phyloP scores from a whole-genome alignment of 2,329 filamentous ascomycete species.

The Zopfia rhizophila region DNA sequence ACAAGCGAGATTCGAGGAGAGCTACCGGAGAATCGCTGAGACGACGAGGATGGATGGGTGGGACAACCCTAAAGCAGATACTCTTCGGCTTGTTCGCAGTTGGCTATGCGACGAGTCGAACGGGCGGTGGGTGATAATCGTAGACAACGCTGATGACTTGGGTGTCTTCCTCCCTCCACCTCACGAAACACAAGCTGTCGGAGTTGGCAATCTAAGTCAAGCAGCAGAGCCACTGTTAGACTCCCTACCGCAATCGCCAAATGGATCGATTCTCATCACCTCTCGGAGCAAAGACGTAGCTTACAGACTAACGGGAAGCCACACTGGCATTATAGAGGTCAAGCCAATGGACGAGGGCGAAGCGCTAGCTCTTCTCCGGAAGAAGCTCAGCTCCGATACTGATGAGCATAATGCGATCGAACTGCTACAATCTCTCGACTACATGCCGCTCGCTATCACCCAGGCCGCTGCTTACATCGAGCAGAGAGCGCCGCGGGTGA shows the following conservation, averaged over 20 bases:
- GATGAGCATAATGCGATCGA: conserved; percentile 3
- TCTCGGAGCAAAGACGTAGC: conserved; percentile 27
- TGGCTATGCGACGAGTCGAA: conserved; percentile 34
- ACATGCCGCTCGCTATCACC: conserved; percentile 46
- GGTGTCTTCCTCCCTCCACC: conserved; percentile 14
- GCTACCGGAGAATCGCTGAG: conserved; percentile 39
- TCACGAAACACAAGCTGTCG: too few species aligned
- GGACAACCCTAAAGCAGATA: conserved; percentile 35
- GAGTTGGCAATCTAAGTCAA: too few species aligned
- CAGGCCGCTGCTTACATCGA: conserved; percentile 46
- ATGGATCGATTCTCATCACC: conserved; percentile 26
- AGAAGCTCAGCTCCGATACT: conserved; percentile 10
- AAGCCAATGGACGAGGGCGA: conserved; percentile 27
- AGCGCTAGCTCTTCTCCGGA: conserved; percentile 19
- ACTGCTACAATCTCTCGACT: conserved; percentile 32
- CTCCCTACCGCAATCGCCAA: conserved; percentile 21
- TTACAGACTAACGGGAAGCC: conserved; percentile 28
- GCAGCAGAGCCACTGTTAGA: conserved; percentile 8
- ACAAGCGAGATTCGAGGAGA: conserved; percentile 32
- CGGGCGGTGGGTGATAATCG: conserved; percentile 42
- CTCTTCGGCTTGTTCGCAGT: conserved; percentile 32
- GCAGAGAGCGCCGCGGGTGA: conserved; percentile 8
- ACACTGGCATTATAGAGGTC: conserved; percentile 16
- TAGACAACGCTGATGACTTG: conserved; percentile 44
- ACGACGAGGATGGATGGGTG: conserved; percentile 30